These are phyloP conservation scores for Candida andamanensis DNA, from an alignment of 805 yeast genomes.

Conservation along the genomic window DNA sequence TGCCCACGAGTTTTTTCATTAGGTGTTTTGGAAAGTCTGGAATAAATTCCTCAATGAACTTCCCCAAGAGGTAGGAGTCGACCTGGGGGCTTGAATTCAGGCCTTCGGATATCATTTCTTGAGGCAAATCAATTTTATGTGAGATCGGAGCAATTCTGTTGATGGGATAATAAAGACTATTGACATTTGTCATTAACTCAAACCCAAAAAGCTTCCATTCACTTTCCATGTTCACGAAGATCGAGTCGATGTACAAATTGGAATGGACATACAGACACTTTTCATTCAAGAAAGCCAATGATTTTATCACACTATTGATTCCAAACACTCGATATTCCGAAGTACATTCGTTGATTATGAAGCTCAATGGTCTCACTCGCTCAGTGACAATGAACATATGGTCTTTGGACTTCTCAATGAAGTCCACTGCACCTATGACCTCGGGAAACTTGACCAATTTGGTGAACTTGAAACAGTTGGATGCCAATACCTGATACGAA, in stretches of 20 bases:
- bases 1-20: conserved; percentile 30
- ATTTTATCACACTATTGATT: conserved; percentile 47
- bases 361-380: conserved; percentile 49
- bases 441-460: conserved; percentile 68
- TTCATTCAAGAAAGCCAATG: conserved; percentile 53
- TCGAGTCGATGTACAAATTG: conserved; percentile 47
- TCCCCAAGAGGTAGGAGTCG: conserved; percentile 65
- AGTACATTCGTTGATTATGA: conserved; percentile 21
- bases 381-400: conserved; percentile 63
- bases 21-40: conserved; percentile 5
- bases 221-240: conserved; percentile 62
- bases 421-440: conserved; percentile 55
- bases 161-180: conserved; percentile 15
- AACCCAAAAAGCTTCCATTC: conserved; percentile 85
- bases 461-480: conserved; percentile 37
- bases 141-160: background rate
- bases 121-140: conserved; percentile 31
- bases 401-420: conserved; percentile 54
- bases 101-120: conserved; percentile 37
- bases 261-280: conserved; percentile 63
- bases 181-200: conserved; percentile 54
- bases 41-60: conserved; percentile 33
- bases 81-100: conserved; percentile 38
- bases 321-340: conserved; percentile 47
- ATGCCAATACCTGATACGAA: conserved; percentile 24